phyloP scores from a whole-genome alignment of 202 grass and related monocot species.

The Digitaria exilis region DNA sequence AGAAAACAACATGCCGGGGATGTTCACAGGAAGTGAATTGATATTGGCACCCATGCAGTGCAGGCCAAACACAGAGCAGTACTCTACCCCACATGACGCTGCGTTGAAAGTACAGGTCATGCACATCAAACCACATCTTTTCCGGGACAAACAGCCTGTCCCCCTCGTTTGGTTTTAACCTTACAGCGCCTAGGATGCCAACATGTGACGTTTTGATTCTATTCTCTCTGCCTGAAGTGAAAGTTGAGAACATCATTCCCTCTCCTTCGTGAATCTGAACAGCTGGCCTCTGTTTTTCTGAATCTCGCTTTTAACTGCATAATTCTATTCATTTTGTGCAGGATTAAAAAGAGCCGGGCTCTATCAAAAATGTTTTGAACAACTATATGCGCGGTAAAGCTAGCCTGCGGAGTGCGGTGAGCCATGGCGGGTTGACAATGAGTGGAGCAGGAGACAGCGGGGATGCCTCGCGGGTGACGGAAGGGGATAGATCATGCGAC shows the following conservation, averaged over 20 bases:
- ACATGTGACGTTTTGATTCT: neutral
- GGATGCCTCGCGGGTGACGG: too few relatives aligned
- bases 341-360: too few relatives aligned
- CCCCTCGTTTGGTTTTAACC: constrained; percentile 13
- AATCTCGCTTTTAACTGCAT: too few relatives aligned
- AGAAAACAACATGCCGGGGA: constrained; percentile 4
- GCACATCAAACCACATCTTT: constrained; percentile 41
- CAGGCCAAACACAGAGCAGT: neutral
- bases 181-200: constrained; percentile 20
- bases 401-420: too few relatives aligned
- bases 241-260: neutral
- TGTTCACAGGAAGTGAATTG: constrained; percentile 17
- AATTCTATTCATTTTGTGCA: too few relatives aligned
- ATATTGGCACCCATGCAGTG: neutral
- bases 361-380: too few relatives aligned
- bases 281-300: neutral
- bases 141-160: neutral
- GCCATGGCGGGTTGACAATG: too few relatives aligned
- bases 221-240: neutral
- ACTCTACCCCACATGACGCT: constrained; percentile 35
- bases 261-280: neutral
- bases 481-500: too few relatives aligned
- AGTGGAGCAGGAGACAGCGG: too few relatives aligned
- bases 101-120: constrained; percentile 40
- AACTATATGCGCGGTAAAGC: too few relatives aligned